These are phyloP conservation scores for Candida gigantensis DNA, from an alignment of 1,139 yeast genomes.

Conservation along the genomic window DNA sequence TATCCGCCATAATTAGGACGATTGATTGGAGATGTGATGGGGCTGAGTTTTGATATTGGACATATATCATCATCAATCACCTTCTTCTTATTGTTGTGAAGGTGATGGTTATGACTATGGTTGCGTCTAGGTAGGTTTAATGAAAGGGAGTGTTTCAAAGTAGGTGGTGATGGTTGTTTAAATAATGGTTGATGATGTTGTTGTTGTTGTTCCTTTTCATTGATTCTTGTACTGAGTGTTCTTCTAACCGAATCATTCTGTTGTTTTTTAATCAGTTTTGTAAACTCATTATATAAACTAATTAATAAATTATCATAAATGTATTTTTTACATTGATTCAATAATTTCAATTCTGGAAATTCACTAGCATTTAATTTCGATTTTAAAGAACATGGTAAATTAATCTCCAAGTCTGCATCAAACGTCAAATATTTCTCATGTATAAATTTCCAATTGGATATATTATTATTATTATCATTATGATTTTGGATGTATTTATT, in stretches of 20 bases:
- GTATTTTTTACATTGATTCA: constrained; percentile 12
- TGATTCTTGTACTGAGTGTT: neutral
- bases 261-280: constrained; percentile 8
- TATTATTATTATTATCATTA: neutral
- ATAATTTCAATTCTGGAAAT: constrained; percentile 9
- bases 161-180: neutral
- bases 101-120: constrained; percentile 1
- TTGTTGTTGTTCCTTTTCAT: neutral
- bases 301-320: constrained; percentile 16
- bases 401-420: constrained; percentile 16
- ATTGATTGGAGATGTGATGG: constrained; percentile 1
- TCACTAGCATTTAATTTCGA: constrained; percentile 9
- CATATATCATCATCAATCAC: constrained; percentile 3
- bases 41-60: constrained; percentile 2
- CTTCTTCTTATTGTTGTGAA: neutral
- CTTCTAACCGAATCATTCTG: neutral
- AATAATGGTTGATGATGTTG: neutral
- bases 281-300: constrained; percentile 15
- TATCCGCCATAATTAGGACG: constrained; percentile 11
- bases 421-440: constrained; percentile 12
- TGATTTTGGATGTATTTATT: constrained; percentile 7
- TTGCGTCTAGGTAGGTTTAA: neutral
- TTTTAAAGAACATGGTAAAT: constrained; percentile 14
- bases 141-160: constrained; percentile 1
- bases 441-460: constrained; percentile 14